Base-by-base conservation (phyloP, 2,329 filamentous ascomycete genomes). In the Magnaporthiopsis incrustans region DNA sequence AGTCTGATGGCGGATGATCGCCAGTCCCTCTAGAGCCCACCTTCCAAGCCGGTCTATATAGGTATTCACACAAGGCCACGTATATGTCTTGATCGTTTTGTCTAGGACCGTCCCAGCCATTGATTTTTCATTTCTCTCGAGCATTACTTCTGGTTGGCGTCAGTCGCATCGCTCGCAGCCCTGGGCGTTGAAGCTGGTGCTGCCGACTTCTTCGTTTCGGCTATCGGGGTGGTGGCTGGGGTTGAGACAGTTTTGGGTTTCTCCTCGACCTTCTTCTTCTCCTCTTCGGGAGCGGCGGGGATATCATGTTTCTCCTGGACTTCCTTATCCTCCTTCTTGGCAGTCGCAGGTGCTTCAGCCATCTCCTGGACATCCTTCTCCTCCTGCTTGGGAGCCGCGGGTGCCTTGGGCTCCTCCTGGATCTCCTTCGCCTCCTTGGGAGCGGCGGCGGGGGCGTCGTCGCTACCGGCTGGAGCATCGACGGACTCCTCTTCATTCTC, bases 401-500 rank as follows among this genome's bases (percentile, higher is more conserved):
- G 12, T 4, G 11, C 14, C 10, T 30, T 25, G 3, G 27, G 12
- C 14, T 32, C 14, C 56, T 53, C 12, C 33, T 44, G 56, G 14
- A 27, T 2, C 4, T 32, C n/a, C 61, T 38, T 63, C 14, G 2
- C 30, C 14, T 18, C 53, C 61, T 57, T 56, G 26, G 50, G n/a
- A 12, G n/a, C 50, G 4, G n/a, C 27, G 12, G 26, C 44, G n/a
- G 38, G 44, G 27, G 44, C 44, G 1, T 62, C 61, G 15, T 44
- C n/a, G 18, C 25, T 50, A 26, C 35, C 7, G 57, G 14, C 57
- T 30, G 57, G 27, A 32, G 57, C 57, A 12, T 61, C 60, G 4
- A 25, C 25, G 10, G 38, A 7, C 25, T 71, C 73, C 26, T 73
- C 76, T 38, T 77, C 76, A 38, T 89, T 87, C 62, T 96, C 92